Percentiles rank a stretch among this genome's conserved stretches.
Conservation (phyloP, 495 filamentous ascomycete genomes). For the Trichoderma parareesei region DNA sequence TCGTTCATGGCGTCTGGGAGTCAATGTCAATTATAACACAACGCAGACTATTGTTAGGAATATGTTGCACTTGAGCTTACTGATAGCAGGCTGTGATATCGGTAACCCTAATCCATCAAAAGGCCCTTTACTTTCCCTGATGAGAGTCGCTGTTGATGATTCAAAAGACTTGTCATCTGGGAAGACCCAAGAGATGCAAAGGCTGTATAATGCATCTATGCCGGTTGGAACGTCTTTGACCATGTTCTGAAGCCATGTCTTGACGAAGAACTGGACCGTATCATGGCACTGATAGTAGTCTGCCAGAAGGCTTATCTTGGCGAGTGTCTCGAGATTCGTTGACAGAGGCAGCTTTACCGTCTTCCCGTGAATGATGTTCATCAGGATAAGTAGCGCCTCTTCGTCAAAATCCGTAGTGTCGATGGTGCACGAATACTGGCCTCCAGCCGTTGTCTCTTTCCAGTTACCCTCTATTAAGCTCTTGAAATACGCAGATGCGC, state of each 20-base stretch:
- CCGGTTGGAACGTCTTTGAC: conserved; percentile 16
- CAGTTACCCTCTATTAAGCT: conserved; percentile 7
- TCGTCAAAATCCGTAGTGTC: background rate
- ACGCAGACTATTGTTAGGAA: too few relatives aligned
- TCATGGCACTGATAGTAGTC: conserved; percentile 41
- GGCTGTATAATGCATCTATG: too few relatives aligned
- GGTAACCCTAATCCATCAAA: too few relatives aligned
- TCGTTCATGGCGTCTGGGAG: background rate
- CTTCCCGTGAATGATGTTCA: background rate
- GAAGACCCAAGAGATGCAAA: conserved; percentile 14
- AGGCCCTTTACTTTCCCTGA: too few relatives aligned
- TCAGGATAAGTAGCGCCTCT: background rate
- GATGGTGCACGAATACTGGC: background rate
- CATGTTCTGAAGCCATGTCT: conserved; percentile 29
- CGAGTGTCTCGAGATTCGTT: conserved; percentile 34
- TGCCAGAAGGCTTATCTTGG: conserved; percentile 37
- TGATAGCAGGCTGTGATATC: too few relatives aligned
- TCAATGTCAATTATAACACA: too few relatives aligned
- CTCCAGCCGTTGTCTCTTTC: background rate
- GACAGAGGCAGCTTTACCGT: background rate
- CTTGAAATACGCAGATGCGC: conserved; percentile 8
- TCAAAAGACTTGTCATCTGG: background rate
- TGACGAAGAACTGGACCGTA: conserved; percentile 24
- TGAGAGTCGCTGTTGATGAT: too few relatives aligned
- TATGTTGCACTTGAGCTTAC: too few relatives aligned